Evolutionary conservation across 1,139 yeast genomes (phyloP), one percentile per base, ranked within the genome.

Genomic region (Blastobotrys capitulatus): DNA sequence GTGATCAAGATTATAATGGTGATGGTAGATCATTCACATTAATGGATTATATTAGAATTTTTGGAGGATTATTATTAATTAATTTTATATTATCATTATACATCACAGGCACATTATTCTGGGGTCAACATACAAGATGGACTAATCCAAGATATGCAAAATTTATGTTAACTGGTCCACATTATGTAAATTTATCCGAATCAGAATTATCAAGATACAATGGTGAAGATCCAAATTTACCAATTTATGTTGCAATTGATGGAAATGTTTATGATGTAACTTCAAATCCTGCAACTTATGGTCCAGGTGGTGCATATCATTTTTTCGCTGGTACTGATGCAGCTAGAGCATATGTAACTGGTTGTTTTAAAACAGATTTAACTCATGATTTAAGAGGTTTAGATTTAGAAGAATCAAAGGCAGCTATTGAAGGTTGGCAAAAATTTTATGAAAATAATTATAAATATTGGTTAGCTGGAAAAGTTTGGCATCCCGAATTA

Each of bases 321-420:
- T 69, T 74, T 48, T 78, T 87, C 60, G 75, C 82, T 22, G 95
- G 95, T 0, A 70, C 68, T 44, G 95, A 87, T 62, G 77, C 80
- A 41, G 83, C 92, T 0, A 68, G 95, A 43, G 88, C 88, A 25
- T 82, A 79, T 59, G 83, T 81, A 3, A 86, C 92, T 1, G 94
- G 94, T 5, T 86, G 95, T 60, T 78, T 86, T 56, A 64, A 68
- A 40, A 74, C 76, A 19, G 74, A 71, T 16, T 71, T 76, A 58
- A 86, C 90, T 0, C 77, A 80, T 61, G 95, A 86, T 62, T 64
- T 86, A 40, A 67, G 95, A 27, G 94, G 86, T 0, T 64, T 85
- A 32, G 72, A 69, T 35, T 57, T 55, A 25, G 67, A 61, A 1
- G 64, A 62, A 37, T 69, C 67, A 0, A 49, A 52, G 18, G 45